Conservation (phyloP, 768 basidiomycete genomes). For the Suillus alpinus region DNA sequence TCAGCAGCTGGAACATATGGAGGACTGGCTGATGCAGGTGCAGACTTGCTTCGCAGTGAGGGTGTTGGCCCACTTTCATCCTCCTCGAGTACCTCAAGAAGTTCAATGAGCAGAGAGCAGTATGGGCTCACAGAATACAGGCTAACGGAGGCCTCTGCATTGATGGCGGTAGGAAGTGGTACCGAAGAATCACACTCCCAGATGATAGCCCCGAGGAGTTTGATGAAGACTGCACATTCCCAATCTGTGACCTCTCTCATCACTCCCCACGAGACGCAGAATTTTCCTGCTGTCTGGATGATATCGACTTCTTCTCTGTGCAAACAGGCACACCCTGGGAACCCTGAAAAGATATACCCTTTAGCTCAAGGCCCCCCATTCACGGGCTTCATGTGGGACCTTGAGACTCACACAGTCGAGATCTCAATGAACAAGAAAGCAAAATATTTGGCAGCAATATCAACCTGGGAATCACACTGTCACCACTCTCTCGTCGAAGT, state of each 20-base stretch:
- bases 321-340: conserved; percentile 33
- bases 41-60: conserved; percentile 9
- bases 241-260: conserved; percentile 20
- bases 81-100: conserved; percentile 14
- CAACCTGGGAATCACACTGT: conserved; percentile 16
- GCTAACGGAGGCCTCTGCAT: not conserved
- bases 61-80: conserved; percentile 19
- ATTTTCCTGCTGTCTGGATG: conserved; percentile 24
- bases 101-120: conserved; percentile 24
- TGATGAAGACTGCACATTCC: conserved; percentile 28
- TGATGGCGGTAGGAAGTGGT: conserved; percentile 24
- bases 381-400: conserved; percentile 34
- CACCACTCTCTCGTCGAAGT: conserved; percentile 33
- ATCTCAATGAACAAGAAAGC: conserved; percentile 22
- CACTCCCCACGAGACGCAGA: conserved; percentile 12
- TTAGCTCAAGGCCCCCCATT: conserved; percentile 18
- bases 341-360: conserved; percentile 25
- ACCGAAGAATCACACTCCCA: conserved; percentile 14
- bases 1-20: conserved; percentile 27
- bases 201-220: conserved; percentile 27
- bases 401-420: conserved; percentile 18
- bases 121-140: conserved; percentile 27
- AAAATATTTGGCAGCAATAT: conserved; percentile 29
- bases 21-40: conserved; percentile 16
- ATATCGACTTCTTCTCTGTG: conserved; percentile 35